Evolutionary conservation across 2,329 filamentous ascomycete species (phyloP).

Genomic region (Talaromyces piceae): DNA sequence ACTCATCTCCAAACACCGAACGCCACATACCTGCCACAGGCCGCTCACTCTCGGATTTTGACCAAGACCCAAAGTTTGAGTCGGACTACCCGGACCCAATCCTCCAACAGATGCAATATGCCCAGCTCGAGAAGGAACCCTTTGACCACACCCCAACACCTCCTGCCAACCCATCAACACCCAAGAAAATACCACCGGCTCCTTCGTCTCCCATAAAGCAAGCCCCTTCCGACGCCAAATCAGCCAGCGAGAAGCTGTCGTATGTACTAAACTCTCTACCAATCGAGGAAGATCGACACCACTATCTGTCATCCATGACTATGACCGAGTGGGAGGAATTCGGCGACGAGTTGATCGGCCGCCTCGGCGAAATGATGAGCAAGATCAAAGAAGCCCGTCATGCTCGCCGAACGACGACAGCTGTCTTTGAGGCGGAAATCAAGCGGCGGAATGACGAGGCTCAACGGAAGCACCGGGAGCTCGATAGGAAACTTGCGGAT

Average conservation of each 20-base stretch:
- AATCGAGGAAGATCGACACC: slow-evolving; percentile 34
- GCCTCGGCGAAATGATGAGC: slow-evolving; percentile 45
- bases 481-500: slow-evolving; percentile 43
- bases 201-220: slow-evolving; percentile 12
- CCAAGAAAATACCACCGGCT: background rate
- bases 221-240: slow-evolving; percentile 13
- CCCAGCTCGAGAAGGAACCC: slow-evolving; percentile 42
- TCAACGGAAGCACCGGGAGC: slow-evolving; percentile 40
- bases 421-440: slow-evolving; percentile 49
- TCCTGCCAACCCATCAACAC: background rate
- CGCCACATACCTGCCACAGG: slow-evolving; percentile 17
- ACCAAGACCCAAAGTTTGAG: slow-evolving; percentile 27
- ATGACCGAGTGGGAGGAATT: slow-evolving; percentile 55
- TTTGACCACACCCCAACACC: slow-evolving; percentile 40
- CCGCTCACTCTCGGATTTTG: slow-evolving; percentile 16
- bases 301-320: slow-evolving; percentile 46
- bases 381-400: slow-evolving; percentile 47
- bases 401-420: slow-evolving; percentile 47
- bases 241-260: slow-evolving; percentile 29
- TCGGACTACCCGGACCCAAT: slow-evolving; percentile 42
- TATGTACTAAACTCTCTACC: slow-evolving; percentile 24
- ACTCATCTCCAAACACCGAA: slow-evolving; percentile 16
- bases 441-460: slow-evolving; percentile 46
- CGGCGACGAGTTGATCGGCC: slow-evolving; percentile 53
- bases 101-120: slow-evolving; percentile 41